Conservation (phyloP, 495 filamentous ascomycete genomes). For the Aspergillus mulundensis region DNA sequence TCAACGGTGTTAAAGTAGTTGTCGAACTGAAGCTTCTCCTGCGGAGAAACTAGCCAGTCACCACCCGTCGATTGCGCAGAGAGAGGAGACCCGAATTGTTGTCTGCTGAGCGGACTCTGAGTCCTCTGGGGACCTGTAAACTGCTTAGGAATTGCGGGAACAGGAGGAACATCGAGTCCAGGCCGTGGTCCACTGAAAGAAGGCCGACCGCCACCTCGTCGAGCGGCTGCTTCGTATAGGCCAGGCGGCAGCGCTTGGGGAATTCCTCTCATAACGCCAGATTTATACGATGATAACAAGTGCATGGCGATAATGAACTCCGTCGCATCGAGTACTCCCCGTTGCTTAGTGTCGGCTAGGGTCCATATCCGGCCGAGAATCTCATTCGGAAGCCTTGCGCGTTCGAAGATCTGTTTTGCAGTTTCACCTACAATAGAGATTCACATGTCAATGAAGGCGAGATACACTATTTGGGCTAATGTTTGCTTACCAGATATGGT, state of each 20-base stretch:
- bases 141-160: slow-evolving; percentile 65
- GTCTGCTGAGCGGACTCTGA: slow-evolving; percentile 65
- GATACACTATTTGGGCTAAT: background rate
- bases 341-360: slow-evolving; percentile 86
- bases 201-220: slow-evolving; percentile 52
- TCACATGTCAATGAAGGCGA: background rate
- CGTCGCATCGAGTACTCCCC: slow-evolving; percentile 79
- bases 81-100: slow-evolving; percentile 50
- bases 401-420: slow-evolving; percentile 93
- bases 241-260: slow-evolving; percentile 79
- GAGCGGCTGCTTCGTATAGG: slow-evolving; percentile 86
- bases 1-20: slow-evolving; percentile 78
- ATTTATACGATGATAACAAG: slow-evolving; percentile 84
- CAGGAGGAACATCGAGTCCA: slow-evolving; percentile 40
- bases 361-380: slow-evolving; percentile 91
- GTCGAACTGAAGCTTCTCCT: slow-evolving; percentile 85
- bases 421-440: slow-evolving; percentile 54
- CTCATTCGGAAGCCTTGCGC: slow-evolving; percentile 85
- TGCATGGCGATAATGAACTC: slow-evolving; percentile 99
- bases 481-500: slow-evolving; percentile 63
- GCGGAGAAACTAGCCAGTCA: slow-evolving; percentile 77
- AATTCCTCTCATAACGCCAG: slow-evolving; percentile 69
- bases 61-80: slow-evolving; percentile 62
- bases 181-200: slow-evolving; percentile 41
- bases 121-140: slow-evolving; percentile 66